Conservation (phyloP, 2,329 filamentous ascomycete genomes). For the Fusarium scirpi region DNA sequence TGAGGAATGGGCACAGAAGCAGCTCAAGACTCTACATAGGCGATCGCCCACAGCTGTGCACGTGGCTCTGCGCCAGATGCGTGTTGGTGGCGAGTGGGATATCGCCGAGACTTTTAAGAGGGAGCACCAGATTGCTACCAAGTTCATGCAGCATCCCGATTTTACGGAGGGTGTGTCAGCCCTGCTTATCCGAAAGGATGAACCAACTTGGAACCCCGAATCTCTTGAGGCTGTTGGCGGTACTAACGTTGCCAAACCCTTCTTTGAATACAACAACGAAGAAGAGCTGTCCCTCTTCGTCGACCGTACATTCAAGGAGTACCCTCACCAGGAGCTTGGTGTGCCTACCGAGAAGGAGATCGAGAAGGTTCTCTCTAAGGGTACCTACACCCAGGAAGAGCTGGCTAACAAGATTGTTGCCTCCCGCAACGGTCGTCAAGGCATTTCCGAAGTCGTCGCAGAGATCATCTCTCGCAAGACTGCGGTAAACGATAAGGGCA, state of each 20-base stretch:
- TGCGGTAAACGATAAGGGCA: slow-evolving; percentile 57
- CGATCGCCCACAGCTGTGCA: slow-evolving; percentile 89
- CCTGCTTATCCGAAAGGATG: slow-evolving; percentile 76
- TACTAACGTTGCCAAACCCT: slow-evolving; percentile 70
- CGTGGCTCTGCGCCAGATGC: slow-evolving; percentile 87
- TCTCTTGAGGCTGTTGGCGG: slow-evolving; percentile 74
- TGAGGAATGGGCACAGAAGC: slow-evolving; percentile 81
- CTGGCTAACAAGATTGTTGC: slow-evolving; percentile 73
- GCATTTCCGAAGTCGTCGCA: slow-evolving; percentile 73
- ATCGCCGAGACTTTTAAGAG: slow-evolving; percentile 87
- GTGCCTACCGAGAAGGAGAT: slow-evolving; percentile 79
- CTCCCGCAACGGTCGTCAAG: slow-evolving; percentile 72
- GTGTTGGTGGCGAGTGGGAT: slow-evolving; percentile 78
- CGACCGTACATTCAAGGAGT: slow-evolving; percentile 73
- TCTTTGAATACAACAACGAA: slow-evolving; percentile 69
- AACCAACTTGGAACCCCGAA: slow-evolving; percentile 81
- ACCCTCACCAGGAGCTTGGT: slow-evolving; percentile 77
- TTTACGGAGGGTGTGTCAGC: slow-evolving; percentile 93
- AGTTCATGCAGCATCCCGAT: slow-evolving; percentile 92
- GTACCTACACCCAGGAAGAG: slow-evolving; percentile 61
- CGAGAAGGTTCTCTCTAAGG: slow-evolving; percentile 56
- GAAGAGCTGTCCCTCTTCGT: slow-evolving; percentile 71
- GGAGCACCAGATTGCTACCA: slow-evolving; percentile 84
- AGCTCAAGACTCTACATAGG: slow-evolving; percentile 77
- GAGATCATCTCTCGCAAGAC: slow-evolving; percentile 77